These are phyloP conservation scores for Nemania sp. DNA, from an alignment of 2,329 filamentous ascomycete species.

Conservation along the genomic window DNA sequence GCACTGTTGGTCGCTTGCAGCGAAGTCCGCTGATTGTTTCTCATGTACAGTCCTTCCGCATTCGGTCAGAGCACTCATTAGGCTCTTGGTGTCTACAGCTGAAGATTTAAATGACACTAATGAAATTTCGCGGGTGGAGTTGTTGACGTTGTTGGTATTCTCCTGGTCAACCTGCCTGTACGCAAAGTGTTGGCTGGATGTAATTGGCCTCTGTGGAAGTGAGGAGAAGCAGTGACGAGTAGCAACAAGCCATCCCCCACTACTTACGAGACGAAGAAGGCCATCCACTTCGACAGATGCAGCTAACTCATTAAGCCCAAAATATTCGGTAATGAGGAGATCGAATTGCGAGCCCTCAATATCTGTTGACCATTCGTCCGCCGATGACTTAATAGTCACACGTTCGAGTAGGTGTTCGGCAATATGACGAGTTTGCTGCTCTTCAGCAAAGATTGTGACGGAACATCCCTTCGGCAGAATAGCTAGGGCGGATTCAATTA, in stretches of 20 bases:
- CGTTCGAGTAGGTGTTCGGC: slow-evolving; percentile 26
- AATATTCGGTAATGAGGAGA: slow-evolving; percentile 31
- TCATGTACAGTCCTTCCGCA: slow-evolving; percentile 21
- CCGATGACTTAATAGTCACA: slow-evolving; percentile 17
- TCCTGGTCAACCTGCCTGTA: slow-evolving; percentile 14
- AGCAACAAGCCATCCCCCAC: slow-evolving; percentile 40
- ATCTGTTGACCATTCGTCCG: slow-evolving; percentile 23
- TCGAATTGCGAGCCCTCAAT: slow-evolving; percentile 27
- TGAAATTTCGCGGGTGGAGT: slow-evolving; percentile 10
- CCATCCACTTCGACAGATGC: neutral
- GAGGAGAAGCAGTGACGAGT: slow-evolving; percentile 24
- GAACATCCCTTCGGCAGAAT: slow-evolving; percentile 23
- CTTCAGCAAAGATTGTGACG: slow-evolving; percentile 27
- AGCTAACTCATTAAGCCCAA: slow-evolving; percentile 6
- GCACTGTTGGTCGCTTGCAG: slow-evolving; percentile 19
- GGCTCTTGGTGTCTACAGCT: slow-evolving; percentile 6
- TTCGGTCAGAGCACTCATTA: slow-evolving; percentile 25
- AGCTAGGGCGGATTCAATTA: slow-evolving; percentile 6
- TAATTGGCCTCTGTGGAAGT: slow-evolving; percentile 19
- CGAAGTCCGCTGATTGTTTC: slow-evolving; percentile 26
- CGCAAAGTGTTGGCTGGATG: slow-evolving; percentile 31
- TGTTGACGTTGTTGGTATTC: neutral
- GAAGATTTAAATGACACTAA: slow-evolving; percentile 21
- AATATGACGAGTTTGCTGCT: slow-evolving; percentile 17
- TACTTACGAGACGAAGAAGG: slow-evolving; percentile 24